Percentiles rank a stretch among this genome's conserved stretches.
Conservation (phyloP, 306 rosid genomes). For the Fragaria vesca region DNA sequence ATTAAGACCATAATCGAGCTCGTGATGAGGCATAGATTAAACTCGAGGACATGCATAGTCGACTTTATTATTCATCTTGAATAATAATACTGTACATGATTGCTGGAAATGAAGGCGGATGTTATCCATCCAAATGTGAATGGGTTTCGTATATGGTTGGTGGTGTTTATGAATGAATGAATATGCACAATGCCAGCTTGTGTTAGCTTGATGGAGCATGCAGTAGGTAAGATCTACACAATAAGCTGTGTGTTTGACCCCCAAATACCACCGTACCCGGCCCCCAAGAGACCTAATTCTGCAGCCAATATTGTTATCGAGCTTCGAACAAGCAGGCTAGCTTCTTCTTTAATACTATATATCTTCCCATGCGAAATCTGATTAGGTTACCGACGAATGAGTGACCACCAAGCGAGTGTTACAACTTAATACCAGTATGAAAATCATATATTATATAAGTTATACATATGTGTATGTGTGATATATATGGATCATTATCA, state of each 20-base stretch:
- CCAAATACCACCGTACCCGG: background rate
- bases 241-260: constrained; percentile 8
- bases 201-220: background rate
- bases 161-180: constrained; percentile 3
- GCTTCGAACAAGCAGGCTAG: background rate
- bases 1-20: background rate
- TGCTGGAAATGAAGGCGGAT: background rate
- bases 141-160: background rate
- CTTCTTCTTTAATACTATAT: background rate
- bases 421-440: background rate
- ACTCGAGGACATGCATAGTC: background rate
- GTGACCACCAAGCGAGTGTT: background rate
- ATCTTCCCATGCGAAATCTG: background rate
- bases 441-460: background rate
- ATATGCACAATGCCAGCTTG: background rate
- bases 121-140: background rate
- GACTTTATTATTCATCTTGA: background rate
- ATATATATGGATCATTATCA: no score
- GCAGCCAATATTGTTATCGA: background rate
- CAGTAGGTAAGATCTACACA: constrained; percentile 6
- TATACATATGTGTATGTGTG: no score
- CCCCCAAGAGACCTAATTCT: background rate
- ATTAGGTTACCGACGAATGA: background rate
- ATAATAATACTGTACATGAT: background rate
- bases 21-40: background rate